Evolutionary conservation across 2,329 filamentous ascomycete species (phyloP).

Genomic region (Fusarium siculi): DNA sequence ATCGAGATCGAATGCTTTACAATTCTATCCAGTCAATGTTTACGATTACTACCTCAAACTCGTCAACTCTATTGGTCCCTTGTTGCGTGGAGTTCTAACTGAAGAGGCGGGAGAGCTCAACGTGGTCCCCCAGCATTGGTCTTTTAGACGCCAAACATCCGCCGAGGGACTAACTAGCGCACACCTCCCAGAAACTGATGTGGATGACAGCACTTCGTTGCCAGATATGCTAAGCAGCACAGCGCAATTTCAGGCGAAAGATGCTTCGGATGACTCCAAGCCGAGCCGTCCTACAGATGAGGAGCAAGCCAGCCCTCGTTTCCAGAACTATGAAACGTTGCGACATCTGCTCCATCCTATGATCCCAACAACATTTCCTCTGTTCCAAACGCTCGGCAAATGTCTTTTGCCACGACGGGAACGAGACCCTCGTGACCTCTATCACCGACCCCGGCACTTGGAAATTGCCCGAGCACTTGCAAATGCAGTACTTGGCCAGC

Average conservation of each 20-base stretch:
- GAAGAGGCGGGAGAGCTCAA: conserved; percentile 83
- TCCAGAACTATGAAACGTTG: conserved; percentile 80
- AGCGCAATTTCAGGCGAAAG: conserved; percentile 42
- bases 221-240: conserved; percentile 47
- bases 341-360: conserved; percentile 81
- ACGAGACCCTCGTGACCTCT: conserved; percentile 65
- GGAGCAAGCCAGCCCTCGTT: conserved; percentile 58
- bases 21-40: conserved; percentile 82
- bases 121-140: conserved; percentile 77
- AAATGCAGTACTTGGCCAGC: conserved; percentile 73
- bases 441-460: conserved; percentile 63
- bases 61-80: conserved; percentile 77
- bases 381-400: conserved; percentile 88
- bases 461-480: conserved; percentile 74
- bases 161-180: conserved; percentile 34
- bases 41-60: conserved; percentile 85
- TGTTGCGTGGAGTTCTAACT: conserved; percentile 83
- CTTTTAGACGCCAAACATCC: conserved; percentile 49
- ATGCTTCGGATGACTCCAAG: conserved; percentile 35
- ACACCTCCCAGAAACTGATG: conserved; percentile 38
- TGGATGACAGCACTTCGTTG: conserved; percentile 46
- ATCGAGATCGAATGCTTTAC: conserved; percentile 69
- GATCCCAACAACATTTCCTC: conserved; percentile 81
- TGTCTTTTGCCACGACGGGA: conserved; percentile 80
- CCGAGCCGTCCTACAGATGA: conserved; percentile 52